Evolutionary conservation across 2,329 filamentous ascomycete genomes (phyloP).

Genomic region (Aureobasidium namibiae): DNA sequence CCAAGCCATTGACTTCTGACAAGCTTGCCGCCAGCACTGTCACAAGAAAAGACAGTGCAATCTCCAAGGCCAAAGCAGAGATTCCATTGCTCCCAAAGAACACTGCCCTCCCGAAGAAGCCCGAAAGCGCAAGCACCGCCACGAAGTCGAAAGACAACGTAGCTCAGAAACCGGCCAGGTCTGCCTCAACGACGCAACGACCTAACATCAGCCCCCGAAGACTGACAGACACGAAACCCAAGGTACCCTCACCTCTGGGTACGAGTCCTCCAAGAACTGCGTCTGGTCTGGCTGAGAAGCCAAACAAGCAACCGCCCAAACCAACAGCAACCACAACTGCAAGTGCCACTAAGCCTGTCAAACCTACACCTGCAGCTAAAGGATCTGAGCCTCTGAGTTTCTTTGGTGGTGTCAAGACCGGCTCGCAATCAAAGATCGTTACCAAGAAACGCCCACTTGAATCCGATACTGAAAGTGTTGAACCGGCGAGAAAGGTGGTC

Average conservation of each 20-base stretch:
- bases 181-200: slow-evolving; percentile 19
- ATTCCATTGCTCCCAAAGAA: not conserved
- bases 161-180: slow-evolving; percentile 20
- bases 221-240: slow-evolving; percentile 43
- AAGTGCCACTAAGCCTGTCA: not conserved
- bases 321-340: not conserved
- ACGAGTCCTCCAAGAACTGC: slow-evolving; percentile 54
- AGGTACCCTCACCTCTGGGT: slow-evolving; percentile 54
- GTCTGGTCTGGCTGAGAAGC: slow-evolving; percentile 42
- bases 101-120: slow-evolving; percentile 7
- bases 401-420: slow-evolving; percentile 3
- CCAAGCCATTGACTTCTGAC: slow-evolving; percentile 14
- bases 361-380: not conserved
- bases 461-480: not conserved
- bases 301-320: slow-evolving; percentile 16
- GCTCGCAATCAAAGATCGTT: not conserved
- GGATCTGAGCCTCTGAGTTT: not conserved
- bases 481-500: slow-evolving; percentile 13
- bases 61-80: not conserved
- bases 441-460: slow-evolving; percentile 13
- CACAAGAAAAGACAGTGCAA: slow-evolving; percentile 1
- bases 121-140: not conserved
- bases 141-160: slow-evolving; percentile 15
- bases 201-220: slow-evolving; percentile 1
- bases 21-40: not conserved